Conservation (phyloP, 805 yeast genomes). For the Lipomyces japonicus region DNA sequence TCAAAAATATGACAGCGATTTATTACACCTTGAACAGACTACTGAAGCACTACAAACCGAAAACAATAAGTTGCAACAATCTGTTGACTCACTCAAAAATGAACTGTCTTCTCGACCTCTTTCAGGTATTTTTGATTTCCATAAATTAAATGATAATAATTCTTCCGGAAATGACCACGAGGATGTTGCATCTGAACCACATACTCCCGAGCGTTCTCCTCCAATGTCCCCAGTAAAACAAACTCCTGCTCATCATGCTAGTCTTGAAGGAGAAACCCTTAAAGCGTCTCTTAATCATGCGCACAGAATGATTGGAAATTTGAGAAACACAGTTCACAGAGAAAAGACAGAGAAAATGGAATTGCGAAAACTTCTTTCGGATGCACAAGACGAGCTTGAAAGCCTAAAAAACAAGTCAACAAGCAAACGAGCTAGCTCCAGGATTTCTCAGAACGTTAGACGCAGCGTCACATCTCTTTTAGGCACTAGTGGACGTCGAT, state of each 20-base stretch:
- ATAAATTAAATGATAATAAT: neutral
- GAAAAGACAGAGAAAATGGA: conserved; percentile 43
- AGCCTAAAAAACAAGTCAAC: conserved; percentile 1
- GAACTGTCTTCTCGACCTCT: conserved; percentile 23
- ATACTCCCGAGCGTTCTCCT: conserved; percentile 34
- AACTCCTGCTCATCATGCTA: conserved; percentile 35
- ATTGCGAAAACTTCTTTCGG: conserved; percentile 34
- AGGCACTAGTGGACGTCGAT: conserved; percentile 12
- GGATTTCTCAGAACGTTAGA: neutral
- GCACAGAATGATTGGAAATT: conserved; percentile 56
- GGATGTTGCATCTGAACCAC: conserved; percentile 19
- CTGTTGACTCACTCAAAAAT: conserved; percentile 26
- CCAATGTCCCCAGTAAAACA: conserved; percentile 38
- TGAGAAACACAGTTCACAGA: conserved; percentile 51
- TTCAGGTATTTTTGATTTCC: neutral
- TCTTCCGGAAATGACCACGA: conserved; percentile 13
- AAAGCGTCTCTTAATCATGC: conserved; percentile 63
- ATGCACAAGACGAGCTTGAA: conserved; percentile 33
- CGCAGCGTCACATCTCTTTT: conserved; percentile 7
- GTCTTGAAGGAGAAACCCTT: conserved; percentile 63
- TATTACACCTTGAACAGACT: conserved; percentile 23
- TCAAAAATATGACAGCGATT: conserved; percentile 31
- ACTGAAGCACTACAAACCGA: conserved; percentile 32
- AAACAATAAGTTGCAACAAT: conserved; percentile 25
- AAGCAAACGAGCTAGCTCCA: conserved; percentile 4